Evolutionary conservation across 164 flowering plant species (phyloP), one percentile per base, ranked within the genome.

Genomic region (Chimonanthus salicifolius): DNA sequence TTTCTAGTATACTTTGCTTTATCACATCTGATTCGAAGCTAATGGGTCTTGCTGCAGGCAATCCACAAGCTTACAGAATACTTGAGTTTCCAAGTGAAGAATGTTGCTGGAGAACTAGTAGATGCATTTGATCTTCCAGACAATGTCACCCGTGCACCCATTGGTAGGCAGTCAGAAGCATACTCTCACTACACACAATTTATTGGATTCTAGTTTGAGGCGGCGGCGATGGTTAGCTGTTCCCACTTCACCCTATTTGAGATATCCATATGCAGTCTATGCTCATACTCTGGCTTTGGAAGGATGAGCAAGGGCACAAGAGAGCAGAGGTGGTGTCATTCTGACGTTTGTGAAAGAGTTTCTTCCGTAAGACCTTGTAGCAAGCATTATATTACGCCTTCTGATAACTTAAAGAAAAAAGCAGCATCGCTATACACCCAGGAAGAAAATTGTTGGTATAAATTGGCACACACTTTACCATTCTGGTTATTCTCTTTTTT

Each of bases 41-140:
- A n/a, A 66, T 9, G 7, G 48, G 21, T 72, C 18, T 44, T n/a
- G 68, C 20, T 87, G 81, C 87, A 92, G 99, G 98, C 99, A 69
- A 92, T 90, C 65, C 94, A 92, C 85, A 95, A 95, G 81, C 89
- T 92, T 69, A 73, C 92, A n/a, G 96, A 92, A 60, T 92, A 92
- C 79, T 80, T 95, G 76, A 77, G 98, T 82, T 95, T 89, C 80
- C 98, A 92, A 82, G 96, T 95, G 83, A 86, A 82, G 76, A 89
- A 82, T 71, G 78, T 90, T 49, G 90, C 97, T 2, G 68, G 77
- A 74, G 99, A 92, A 82, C 91, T 92, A 47, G 85, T 95, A 4
- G 95, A 91, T 69, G 94, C 91, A 44, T 90, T 95, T 76, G 94
- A 92, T 82, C 85, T 92, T 74, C 98, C 96, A 4, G 93, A 92